These are phyloP conservation scores for Ophiocordyceps australis DNA, from an alignment of 2,329 filamentous ascomycete genomes.

Conservation along the genomic window DNA sequence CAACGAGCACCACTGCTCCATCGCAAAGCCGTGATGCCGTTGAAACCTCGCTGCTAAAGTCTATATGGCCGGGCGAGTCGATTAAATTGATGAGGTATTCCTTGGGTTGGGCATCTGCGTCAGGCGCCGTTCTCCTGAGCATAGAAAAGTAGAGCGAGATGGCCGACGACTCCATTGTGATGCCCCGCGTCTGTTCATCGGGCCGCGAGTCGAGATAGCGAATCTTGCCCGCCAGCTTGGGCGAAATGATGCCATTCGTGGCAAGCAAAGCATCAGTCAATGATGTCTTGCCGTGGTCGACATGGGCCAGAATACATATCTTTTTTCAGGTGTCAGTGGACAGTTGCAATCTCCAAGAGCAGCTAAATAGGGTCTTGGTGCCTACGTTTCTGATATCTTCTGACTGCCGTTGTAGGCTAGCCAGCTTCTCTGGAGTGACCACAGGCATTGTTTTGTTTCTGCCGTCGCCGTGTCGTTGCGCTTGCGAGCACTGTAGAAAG, in stretches of 20 bases:
- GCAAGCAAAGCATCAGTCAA: slow-evolving; percentile 90
- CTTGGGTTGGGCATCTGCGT: slow-evolving; percentile 51
- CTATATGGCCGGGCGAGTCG: slow-evolving; percentile 94
- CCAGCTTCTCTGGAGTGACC: slow-evolving; percentile 77
- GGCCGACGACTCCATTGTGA: slow-evolving; percentile 99
- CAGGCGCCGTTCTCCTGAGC: slow-evolving; percentile 52
- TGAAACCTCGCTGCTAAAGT: slow-evolving; percentile 96
- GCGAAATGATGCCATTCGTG: slow-evolving; percentile 98
- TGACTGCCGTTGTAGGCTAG: slow-evolving; percentile 72
- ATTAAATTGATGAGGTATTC: slow-evolving; percentile 96
- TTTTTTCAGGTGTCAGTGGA: slow-evolving; percentile 90
- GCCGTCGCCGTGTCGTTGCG: no score
- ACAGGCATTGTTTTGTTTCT: slow-evolving; percentile 92
- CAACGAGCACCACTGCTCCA: slow-evolving; percentile 83
- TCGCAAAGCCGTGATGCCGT: slow-evolving; percentile 90
- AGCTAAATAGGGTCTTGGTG: slow-evolving; percentile 80
- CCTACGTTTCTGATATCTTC: slow-evolving; percentile 84
- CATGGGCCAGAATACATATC: slow-evolving; percentile 93
- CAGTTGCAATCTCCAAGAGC: slow-evolving; percentile 99
- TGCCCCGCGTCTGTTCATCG: slow-evolving; percentile 88
- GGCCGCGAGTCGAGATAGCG: slow-evolving; percentile 91
- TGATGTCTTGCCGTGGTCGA: slow-evolving; percentile 97
- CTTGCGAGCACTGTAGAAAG: no score
- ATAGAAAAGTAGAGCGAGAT: slow-evolving; percentile 95
- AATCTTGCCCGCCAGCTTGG: slow-evolving; percentile 93